Evolutionary conservation across 495 filamentous ascomycete species (phyloP), one percentile per base, ranked within the genome.

Genomic region (Aspergillus campestris): DNA sequence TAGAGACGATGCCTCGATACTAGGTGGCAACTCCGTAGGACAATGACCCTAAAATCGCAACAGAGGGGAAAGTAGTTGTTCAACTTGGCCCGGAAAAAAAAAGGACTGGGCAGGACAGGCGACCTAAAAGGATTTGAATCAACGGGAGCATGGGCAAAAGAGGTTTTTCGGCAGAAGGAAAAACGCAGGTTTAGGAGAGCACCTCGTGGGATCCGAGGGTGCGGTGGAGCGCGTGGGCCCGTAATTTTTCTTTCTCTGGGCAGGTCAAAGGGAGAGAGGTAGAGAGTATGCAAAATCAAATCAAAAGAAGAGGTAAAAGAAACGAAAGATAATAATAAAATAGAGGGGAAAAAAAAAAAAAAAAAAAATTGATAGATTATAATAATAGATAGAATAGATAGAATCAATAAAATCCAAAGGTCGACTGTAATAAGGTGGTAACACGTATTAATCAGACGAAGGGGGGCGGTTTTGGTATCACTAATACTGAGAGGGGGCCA

Each of bases 141-240:
- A 45, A 31, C 47, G 52, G 58, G 51, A 55, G 51, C 33, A 43
- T 40, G 18, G 15, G 40, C 10, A 13, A 12, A 34, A 47, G 54
- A 52, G 48, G 48, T 44, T 54, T 45, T 57, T 59, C 49, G 59
- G 60, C 52, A 62, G 53, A 40, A 51, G 42, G 44, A 48, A 58
- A 50, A 49, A 51, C 49, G 38, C 41, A 57, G 52, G 49, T 37
- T 42, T n/a, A 33, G 38, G 18, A 36, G 54, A 55, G 47, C 48
- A 55, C 58, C 65, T 69, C 64, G 68, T 71, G 68, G 66, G 62
- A 69, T 69, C 60, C 63, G 62, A 62, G 60, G 58, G 62, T 62
- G 56, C 51, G 53, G 64, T 67, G 61, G 61, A 64, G 44, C 55
- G 49, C 64, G 67, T 53, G 66, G 68, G 59, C 57, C 52, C 52